Base-by-base conservation (phyloP, 2,329 filamentous ascomycete genomes). In the Pseudogymnoascus sp. region DNA sequence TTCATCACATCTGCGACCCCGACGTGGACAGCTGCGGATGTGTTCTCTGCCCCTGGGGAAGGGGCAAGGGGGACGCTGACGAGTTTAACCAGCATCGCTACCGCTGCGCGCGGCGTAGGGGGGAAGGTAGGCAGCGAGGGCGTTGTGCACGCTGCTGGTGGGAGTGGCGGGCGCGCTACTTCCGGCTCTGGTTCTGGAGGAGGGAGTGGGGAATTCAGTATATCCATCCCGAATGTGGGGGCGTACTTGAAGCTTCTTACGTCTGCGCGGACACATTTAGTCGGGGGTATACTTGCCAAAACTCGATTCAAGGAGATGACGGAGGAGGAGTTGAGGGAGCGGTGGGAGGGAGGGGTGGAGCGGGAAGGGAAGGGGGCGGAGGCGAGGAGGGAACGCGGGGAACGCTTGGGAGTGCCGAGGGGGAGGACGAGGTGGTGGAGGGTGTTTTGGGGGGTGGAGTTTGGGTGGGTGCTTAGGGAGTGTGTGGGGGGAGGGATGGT, bases 391-490 rank as follows among this genome's bases (percentile, higher is more conserved):
- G 81, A 67, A 73, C n/a, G n/a, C n/a, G n/a, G n/a, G n/a, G n/a
- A n/a, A n/a, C n/a, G n/a, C n/a, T n/a, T 72, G 5, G 84, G 84
- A 5, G 77, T 87, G 2, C 68, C 85, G 41, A 82, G 84, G 0
- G 85, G 84, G 0, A 77, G 82, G 68, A 88, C 86, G 13, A 83
- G 80, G 70, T 87, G 85, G 70, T 92, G 89, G 89, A 86, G 81
- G 70, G 80, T 83, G 31, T 89, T 90, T 65, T 83, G 84, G 69
- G 89, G 89, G 0, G 73, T 91, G 64, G 75, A 81, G 44, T 92
- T 91, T 73, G 81, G 87, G 63, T 92, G 87, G 86, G 79, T 89
- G 13, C 71, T 92, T 42, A 85, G 82, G 41, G 88, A 91, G 72
- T 88, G 87, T 44, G 79, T 90, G 25, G 89, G 88, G 0, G 79